Evolutionary conservation across 2,329 filamentous ascomycete genomes (phyloP).

Genomic region (Tolypocladium endophyticum): DNA sequence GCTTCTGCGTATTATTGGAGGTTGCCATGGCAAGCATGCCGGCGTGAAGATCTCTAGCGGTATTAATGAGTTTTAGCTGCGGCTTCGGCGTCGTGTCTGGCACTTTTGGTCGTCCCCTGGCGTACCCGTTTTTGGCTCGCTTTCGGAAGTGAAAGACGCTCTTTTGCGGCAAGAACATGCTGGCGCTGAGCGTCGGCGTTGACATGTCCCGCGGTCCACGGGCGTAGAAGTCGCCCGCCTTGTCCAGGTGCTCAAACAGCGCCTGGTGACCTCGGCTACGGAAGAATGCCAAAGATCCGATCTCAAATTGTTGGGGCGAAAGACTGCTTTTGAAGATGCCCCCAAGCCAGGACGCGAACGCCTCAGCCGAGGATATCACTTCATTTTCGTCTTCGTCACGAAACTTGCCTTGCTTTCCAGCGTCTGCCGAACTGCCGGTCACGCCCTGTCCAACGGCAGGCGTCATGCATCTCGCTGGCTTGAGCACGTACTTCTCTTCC

Average conservation of each 20-base stretch:
- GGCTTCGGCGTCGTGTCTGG: constrained; percentile 14
- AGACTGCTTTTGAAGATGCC: constrained; percentile 38
- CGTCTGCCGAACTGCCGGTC: background rate
- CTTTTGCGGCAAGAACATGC: constrained; percentile 39
- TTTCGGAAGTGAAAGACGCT: constrained; percentile 41
- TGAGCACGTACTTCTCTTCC: background rate
- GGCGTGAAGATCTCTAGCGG: background rate
- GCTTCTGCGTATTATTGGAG: background rate
- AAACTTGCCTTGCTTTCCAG: constrained; percentile 4
- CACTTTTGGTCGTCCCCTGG: constrained; percentile 9
- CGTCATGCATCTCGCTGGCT: background rate
- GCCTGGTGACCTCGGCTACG: constrained; percentile 32
- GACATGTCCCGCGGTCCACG: constrained; percentile 36
- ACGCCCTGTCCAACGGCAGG: background rate
- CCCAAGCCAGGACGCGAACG: constrained; percentile 19
- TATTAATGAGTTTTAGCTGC: constrained; percentile 4
- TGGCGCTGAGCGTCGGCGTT: constrained; percentile 43
- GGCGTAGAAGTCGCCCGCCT: constrained; percentile 35
- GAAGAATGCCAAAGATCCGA: constrained; percentile 41
- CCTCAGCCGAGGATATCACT: constrained; percentile 14
- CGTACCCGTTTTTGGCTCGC: constrained; percentile 6
- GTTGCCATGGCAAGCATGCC: background rate
- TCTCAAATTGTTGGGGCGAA: constrained; percentile 44
- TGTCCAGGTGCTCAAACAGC: constrained; percentile 40
- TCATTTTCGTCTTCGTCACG: constrained; percentile 5